These are phyloP conservation scores for Basipetospora chlamydospora DNA, from an alignment of 2,329 filamentous ascomycete species.

Conservation along the genomic window DNA sequence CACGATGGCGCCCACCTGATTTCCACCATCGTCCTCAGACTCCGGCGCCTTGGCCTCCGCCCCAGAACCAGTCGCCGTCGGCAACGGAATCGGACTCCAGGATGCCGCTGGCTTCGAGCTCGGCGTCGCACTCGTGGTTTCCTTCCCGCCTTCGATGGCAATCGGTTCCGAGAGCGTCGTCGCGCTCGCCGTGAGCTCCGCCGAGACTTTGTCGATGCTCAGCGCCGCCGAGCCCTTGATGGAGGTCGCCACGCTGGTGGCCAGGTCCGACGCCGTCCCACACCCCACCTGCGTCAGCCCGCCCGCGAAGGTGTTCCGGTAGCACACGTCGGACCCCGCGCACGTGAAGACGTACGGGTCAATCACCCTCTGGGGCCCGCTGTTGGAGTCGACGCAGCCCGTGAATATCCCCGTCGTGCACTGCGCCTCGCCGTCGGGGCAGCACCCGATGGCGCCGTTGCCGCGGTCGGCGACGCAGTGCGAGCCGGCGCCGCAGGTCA, in stretches of 20 bases:
- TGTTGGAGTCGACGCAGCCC: conserved; percentile 38
- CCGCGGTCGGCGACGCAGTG: conserved; percentile 40
- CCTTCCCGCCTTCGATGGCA: conserved; percentile 18
- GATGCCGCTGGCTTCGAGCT: conserved; percentile 1
- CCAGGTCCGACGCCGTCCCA: conserved; percentile 32
- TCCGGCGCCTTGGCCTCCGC: conserved; percentile 14
- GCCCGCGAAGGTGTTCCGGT: conserved; percentile 38
- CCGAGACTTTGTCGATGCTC: conserved; percentile 17
- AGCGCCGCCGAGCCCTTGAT: conserved; percentile 25
- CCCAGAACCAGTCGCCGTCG: not conserved
- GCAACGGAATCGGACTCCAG: not conserved
- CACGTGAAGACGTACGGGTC: conserved; percentile 46
- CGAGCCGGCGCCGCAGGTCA: conserved; percentile 41
- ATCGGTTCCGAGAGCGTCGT: conserved; percentile 25
- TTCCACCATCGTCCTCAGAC: conserved; percentile 12
- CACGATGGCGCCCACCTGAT: conserved; percentile 34
- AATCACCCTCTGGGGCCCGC: conserved; percentile 30
- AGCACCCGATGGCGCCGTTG: conserved; percentile 38
- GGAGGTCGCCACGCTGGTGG: conserved; percentile 31
- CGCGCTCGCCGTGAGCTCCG: conserved; percentile 24
- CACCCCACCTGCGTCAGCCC: conserved; percentile 44
- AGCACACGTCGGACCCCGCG: conserved; percentile 34
- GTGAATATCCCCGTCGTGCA: conserved; percentile 44
- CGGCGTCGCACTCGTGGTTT: conserved; percentile 1
- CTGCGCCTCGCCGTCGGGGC: conserved; percentile 31